phyloP scores from a whole-genome alignment of 73 alveolate genomes.

The Diophrys appendiculata region DNA sequence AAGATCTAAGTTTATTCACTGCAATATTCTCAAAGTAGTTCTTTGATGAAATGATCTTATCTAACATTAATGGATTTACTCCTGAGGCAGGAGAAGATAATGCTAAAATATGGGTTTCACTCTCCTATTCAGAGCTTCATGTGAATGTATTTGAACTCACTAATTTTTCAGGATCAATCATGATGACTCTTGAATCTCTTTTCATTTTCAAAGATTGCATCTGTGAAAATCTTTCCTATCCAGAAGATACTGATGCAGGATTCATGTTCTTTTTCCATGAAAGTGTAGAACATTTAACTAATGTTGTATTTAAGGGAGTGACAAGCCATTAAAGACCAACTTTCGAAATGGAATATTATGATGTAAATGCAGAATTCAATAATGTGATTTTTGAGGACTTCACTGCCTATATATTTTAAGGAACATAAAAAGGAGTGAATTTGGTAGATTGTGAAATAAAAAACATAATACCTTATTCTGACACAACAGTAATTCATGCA shows the following conservation, averaged over 20 bases:
- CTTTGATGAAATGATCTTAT: not conserved
- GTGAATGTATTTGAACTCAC: not conserved
- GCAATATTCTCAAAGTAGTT: not conserved
- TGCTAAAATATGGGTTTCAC: not conserved
- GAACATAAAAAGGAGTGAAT: not conserved
- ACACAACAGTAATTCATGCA: not conserved
- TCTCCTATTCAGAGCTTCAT: not conserved
- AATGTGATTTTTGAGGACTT: not conserved
- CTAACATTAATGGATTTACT: not conserved
- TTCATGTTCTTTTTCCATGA: not conserved
- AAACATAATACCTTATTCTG: not conserved
- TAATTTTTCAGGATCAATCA: too few species aligned
- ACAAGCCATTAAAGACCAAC: not conserved
- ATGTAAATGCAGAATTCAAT: not conserved
- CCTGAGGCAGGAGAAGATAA: not conserved
- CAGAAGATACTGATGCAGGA: not conserved
- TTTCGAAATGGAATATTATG: not conserved
- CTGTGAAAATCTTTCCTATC: too few species aligned
- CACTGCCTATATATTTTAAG: not conserved
- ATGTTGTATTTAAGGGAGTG: not conserved
- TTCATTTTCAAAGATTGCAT: too few species aligned
- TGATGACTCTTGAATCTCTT: not conserved
- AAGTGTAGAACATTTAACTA: not conserved
- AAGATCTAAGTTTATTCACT: not conserved
- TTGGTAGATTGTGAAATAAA: not conserved